Percentiles rank a stretch among this genome's conserved stretches.
These are phyloP conservation scores for Lentinula detonsa DNA, from an alignment of 768 basidiomycete genomes.

Conservation along the genomic window DNA sequence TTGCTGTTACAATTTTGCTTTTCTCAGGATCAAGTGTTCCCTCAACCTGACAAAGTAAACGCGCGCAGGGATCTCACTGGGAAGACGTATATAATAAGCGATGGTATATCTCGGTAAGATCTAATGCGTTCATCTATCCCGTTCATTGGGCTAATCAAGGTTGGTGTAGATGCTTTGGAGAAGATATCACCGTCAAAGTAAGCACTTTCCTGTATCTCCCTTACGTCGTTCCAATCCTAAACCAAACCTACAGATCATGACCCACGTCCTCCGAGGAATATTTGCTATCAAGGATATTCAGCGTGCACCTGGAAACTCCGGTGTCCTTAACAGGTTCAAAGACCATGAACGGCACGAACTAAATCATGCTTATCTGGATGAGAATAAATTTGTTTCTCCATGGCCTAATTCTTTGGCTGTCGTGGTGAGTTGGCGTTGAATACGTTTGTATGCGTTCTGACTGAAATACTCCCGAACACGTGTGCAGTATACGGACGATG, in stretches of 20 bases:
- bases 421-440: constrained; percentile 29
- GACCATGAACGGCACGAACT: constrained; percentile 41
- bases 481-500: neutral
- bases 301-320: constrained; percentile 66
- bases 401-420: constrained; percentile 68
- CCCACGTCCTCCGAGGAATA: constrained; percentile 59
- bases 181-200: constrained; percentile 52
- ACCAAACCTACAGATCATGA: constrained; percentile 35
- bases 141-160: neutral
- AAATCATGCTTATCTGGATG: constrained; percentile 50
- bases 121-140: constrained; percentile 6
- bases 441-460: too few species aligned
- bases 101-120: constrained; percentile 19
- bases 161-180: constrained; percentile 31
- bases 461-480: too few species aligned
- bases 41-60: constrained; percentile 3
- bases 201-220: neutral
- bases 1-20: too few species aligned
- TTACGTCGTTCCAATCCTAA: neutral
- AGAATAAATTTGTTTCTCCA: constrained; percentile 40
- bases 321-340: constrained; percentile 54
- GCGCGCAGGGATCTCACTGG: constrained; percentile 1
- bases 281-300: constrained; percentile 51
- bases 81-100: neutral
- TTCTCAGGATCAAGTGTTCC: constrained; percentile 1